Evolutionary conservation across 2,329 filamentous ascomycete species (phyloP), one percentile per base, ranked within the genome.

Genomic region (Myotisia sp.): DNA sequence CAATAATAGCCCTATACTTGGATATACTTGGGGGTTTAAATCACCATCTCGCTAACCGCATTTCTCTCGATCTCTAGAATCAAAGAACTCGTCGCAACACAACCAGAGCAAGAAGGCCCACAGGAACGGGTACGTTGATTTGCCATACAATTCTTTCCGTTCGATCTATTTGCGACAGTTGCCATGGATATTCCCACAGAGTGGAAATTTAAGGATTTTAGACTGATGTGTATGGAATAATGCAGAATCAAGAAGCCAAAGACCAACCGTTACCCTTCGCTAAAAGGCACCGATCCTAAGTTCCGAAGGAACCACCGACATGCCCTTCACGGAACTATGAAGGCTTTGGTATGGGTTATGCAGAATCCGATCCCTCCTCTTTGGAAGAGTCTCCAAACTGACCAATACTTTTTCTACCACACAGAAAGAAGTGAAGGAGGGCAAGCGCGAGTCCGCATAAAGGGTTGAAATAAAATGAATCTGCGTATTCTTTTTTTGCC

Each of bases 301-400:
- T 98, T 98, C 76, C 80, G 90, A 67, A 80, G 90, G 70, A 98
- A 98, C 76, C 90, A 98, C 74, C 84, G 85, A 74, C 87, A 98
- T 76, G 90, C 90, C 67, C 85, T 95, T 48, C 90, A 95, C 74
- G 90, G 90, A 65, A 98, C 86, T 63, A 85, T 83, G 74, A 92
- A 83, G 73, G 90, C 90, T 63, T 70, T 98, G 72, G 87, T 95
- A 78, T 58, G 81, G 19, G 71, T 47, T 28, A 41, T 32, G n/a
- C n/a, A n/a, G n/a, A n/a, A n/a, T n/a, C 17, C 20, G 20, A 9
- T 23, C 19, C 21, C 4, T 30, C 13, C 6, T 12, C 29, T 31
- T 7, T 22, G 2, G 12, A 26, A 5, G 12, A 32, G 19, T 14
- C 18, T 12, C n/a, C 17, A n/a, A 12, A 34, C 6, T 26, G 29